These are phyloP conservation scores for Neofusicoccum parvum DNA, from an alignment of 2,329 filamentous ascomycete genomes.

Conservation along the genomic window DNA sequence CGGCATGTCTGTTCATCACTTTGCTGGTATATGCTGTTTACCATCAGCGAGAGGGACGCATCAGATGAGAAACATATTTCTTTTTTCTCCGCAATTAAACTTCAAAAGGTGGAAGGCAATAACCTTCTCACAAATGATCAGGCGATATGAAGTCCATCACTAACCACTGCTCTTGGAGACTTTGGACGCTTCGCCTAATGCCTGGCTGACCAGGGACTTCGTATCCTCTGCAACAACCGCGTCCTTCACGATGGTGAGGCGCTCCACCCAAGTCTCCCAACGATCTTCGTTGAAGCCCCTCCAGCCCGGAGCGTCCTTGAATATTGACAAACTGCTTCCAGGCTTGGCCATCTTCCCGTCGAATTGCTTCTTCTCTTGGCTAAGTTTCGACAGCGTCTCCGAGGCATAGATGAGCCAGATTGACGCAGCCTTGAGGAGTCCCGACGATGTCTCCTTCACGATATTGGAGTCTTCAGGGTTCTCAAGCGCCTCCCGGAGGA, in stretches of 20 bases:
- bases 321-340: constrained; percentile 12
- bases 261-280: constrained; percentile 17
- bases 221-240: not conserved
- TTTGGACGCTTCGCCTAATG: not conserved
- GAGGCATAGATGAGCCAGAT: constrained; percentile 18
- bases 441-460: not conserved
- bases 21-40: too few relatives aligned
- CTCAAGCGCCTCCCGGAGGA: constrained; percentile 21
- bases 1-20: too few relatives aligned
- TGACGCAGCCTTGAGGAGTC: not conserved
- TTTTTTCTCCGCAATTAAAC: too few relatives aligned
- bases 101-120: too few relatives aligned
- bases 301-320: constrained; percentile 19
- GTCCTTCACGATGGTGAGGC: not conserved
- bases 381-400: not conserved
- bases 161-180: not conserved
- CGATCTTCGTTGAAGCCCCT: constrained; percentile 18
- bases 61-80: too few relatives aligned
- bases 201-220: not conserved
- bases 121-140: not conserved
- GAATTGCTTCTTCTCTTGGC: constrained; percentile 18
- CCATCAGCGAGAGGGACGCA: too few relatives aligned
- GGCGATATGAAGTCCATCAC: not conserved
- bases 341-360: constrained; percentile 21
- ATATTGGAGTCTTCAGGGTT: not conserved